These are phyloP conservation scores for Backusella macrospora DNA, from an alignment of 192 early-diverging fungal genomes.

Conservation along the genomic window DNA sequence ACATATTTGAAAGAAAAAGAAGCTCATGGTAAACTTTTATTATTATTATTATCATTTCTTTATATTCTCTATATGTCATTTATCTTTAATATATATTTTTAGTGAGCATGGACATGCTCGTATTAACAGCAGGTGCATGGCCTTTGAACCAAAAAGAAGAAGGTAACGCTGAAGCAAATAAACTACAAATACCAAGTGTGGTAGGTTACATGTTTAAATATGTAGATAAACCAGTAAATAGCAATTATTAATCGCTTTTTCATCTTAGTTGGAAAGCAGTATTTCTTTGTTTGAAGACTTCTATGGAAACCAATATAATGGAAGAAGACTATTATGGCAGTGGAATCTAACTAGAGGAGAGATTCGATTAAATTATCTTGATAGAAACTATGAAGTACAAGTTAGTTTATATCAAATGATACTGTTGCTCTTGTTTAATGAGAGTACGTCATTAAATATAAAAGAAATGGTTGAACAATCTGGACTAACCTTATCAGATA, in stretches of 20 bases:
- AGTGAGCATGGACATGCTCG: conserved; percentile 74
- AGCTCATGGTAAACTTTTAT: not conserved
- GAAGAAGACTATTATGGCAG: conserved; percentile 77
- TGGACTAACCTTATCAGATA: conserved; percentile 55
- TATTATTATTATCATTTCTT: not conserved
- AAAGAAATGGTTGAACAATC: conserved; percentile 61
- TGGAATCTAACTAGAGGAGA: conserved; percentile 56
- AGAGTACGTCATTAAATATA: conserved; percentile 43
- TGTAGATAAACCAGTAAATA: not conserved
- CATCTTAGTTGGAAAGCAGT: conserved; percentile 62
- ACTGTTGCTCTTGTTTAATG: conserved; percentile 72
- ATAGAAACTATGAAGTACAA: conserved; percentile 81
- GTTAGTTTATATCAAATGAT: conserved; percentile 72
- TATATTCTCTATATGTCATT: not conserved
- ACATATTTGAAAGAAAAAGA: conserved; percentile 38
- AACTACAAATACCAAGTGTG: conserved; percentile 69
- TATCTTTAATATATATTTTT: not conserved
- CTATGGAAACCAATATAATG: conserved; percentile 72
- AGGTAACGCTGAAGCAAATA: not conserved
- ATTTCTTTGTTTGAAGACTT: conserved; percentile 71
- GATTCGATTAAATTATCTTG: conserved; percentile 62
- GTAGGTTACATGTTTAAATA: conserved; percentile 43
- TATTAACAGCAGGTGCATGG: conserved; percentile 84
- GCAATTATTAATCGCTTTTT: not conserved
- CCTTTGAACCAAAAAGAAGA: conserved; percentile 57